Base-by-base conservation (phyloP, 495 filamentous ascomycete genomes). In the Penicillium canescens region DNA sequence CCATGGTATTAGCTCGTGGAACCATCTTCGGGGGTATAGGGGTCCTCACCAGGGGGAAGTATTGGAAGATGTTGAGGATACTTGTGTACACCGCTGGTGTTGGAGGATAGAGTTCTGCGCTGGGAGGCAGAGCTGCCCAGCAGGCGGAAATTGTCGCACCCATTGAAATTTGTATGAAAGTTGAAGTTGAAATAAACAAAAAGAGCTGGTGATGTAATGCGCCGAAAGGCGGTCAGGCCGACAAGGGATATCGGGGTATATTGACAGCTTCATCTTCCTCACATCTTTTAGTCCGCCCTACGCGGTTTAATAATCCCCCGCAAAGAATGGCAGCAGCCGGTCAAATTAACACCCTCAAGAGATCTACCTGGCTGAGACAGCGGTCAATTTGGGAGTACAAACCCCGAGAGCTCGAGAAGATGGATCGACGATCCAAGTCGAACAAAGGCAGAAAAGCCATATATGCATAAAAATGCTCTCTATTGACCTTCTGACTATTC, bases 41-140 rank as follows among this genome's bases (percentile, higher is more conserved):
- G 13, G 13, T 24, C 16, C 70, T 65, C 73, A 79, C 67, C 65
- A 73, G 23, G 6, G 73, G 74, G 44, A 78, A 76, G 54, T 70
- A 85, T 56, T 83, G 67, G 56, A 76, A 79, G 59, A 79, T 60
- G 52, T 81, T 68, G 13, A 75, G 44, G 9, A 81, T 60, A 41
- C 74, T 76, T 43, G 77, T 75, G 42, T 85, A 78, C n/a, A 62
- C 74, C 38, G 62, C 56, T 14, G 75, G 77, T 18, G 72, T 78
- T 7, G 81, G 80, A 13, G 79, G 80, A 58, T 76, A 71, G 68
- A 82, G 80, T 33, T 70, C 62, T 6, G 37, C 24, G 14, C 55
- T 20, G 1, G 66, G 23, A 20, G 71, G 63, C 23, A 71, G 38
- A 18, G 57, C 45, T 6, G 55, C 42, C 50, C 62, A 37, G 7